Evolutionary conservation across 2,329 filamentous ascomycete species (phyloP).

Genomic region (Rutstroemia sp.): DNA sequence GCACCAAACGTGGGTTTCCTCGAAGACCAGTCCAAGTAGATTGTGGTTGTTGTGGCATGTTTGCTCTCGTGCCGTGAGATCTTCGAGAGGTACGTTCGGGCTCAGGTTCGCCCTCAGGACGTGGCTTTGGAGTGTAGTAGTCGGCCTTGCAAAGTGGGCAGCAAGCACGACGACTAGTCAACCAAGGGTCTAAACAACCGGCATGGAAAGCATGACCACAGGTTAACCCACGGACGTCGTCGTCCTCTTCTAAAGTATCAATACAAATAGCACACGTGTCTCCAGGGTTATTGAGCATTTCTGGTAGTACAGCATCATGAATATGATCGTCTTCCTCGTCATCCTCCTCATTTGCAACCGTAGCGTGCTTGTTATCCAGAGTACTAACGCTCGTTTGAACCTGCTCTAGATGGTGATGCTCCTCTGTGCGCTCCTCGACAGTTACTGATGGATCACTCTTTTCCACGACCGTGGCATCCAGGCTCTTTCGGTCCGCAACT

Average conservation of each 20-base stretch:
- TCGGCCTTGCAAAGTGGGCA: constrained; percentile 97
- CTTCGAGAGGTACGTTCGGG: constrained; percentile 23
- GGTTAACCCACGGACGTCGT: constrained; percentile 86
- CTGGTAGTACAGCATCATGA: constrained; percentile 71
- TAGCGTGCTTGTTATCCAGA: constrained; percentile 33
- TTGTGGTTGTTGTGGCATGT: constrained; percentile 22
- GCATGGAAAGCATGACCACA: constrained; percentile 99
- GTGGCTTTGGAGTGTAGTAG: constrained; percentile 91
- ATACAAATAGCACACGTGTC: constrained; percentile 97
- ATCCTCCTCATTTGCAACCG: constrained; percentile 44
- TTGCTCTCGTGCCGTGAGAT: constrained; percentile 12
- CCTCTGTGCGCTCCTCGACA: constrained; percentile 20
- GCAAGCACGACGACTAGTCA: constrained; percentile 88
- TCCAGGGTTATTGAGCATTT: constrained; percentile 72
- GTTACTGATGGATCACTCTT: constrained; percentile 15
- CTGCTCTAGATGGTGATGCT: constrained; percentile 20
- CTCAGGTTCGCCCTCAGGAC: constrained; percentile 39
- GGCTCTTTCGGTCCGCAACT: constrained; percentile 13
- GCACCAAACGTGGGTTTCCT: constrained; percentile 10
- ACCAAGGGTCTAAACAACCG: constrained; percentile 90
- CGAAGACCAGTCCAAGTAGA: constrained; percentile 25
- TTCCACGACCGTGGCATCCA: constrained; percentile 15
- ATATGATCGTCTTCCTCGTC: constrained; percentile 75
- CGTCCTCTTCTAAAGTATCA: constrained; percentile 87
- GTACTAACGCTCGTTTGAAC: constrained; percentile 26